phyloP scores from a whole-genome alignment of 768 basidiomycete species.

The Hebeloma cylindrosporum region DNA sequence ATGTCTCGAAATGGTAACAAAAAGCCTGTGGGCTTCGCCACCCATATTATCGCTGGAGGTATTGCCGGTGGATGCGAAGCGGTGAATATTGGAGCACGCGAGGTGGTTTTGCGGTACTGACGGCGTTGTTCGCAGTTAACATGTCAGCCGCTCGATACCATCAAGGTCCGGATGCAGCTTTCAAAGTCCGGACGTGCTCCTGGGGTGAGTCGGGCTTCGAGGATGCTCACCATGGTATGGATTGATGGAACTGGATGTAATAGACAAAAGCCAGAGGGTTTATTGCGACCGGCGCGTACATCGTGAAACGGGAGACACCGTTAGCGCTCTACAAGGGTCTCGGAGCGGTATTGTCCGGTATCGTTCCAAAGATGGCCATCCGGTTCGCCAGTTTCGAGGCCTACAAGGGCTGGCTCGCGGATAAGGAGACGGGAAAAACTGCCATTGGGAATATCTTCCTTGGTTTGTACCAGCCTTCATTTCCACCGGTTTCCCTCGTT shows the following conservation, averaged over 20 bases:
- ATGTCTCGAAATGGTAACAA: conserved; percentile 63
- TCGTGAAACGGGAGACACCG: conserved; percentile 88
- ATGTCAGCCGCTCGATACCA: conserved; percentile 96
- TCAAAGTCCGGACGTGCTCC: conserved; percentile 73
- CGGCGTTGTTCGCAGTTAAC: conserved; percentile 44
- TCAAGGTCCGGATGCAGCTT: conserved; percentile 99
- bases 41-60: conserved; percentile 92
- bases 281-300: conserved; percentile 85
- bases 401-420: conserved; percentile 83
- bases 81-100: conserved; percentile 40
- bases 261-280: conserved; percentile 93
- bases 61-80: conserved; percentile 94
- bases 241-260: conserved; percentile 2
- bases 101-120: background rate
- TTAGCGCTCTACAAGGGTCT: conserved; percentile 97
- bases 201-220: conserved; percentile 62
- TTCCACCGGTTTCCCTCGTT: background rate
- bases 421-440: conserved; percentile 77
- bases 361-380: conserved; percentile 99
- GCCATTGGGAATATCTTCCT: conserved; percentile 81
- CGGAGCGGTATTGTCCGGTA: conserved; percentile 93
- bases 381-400: conserved; percentile 97
- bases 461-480: conserved; percentile 46
- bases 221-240: background rate
- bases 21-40: conserved; percentile 82